phyloP scores from a whole-genome alignment of 495 filamentous ascomycete genomes.

The Hypoxylon subgilvum region DNA sequence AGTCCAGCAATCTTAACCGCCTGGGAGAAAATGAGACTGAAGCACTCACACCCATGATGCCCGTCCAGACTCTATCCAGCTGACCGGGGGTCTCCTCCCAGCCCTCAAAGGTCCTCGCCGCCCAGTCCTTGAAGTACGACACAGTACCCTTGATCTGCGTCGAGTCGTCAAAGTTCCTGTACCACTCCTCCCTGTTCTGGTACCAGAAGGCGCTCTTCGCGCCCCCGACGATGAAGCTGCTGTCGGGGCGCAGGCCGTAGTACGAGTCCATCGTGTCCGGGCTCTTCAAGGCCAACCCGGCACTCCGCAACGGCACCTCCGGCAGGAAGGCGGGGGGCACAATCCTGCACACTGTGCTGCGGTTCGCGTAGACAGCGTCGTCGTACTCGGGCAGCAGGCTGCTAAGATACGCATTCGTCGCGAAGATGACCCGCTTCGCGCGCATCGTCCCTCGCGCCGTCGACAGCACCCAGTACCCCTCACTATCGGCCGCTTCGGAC shows the following conservation, averaged over 20 bases:
- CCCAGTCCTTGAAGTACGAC: slow-evolving; percentile 56
- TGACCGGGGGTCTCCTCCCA: slow-evolving; percentile 57
- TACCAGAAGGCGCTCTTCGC: slow-evolving; percentile 46
- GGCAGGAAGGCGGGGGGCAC: neutral
- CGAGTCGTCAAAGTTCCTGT: slow-evolving; percentile 57
- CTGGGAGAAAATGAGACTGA: neutral
- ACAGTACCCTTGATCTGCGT: slow-evolving; percentile 48
- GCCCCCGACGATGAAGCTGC: slow-evolving; percentile 62
- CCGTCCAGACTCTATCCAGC: slow-evolving; percentile 59
- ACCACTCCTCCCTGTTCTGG: slow-evolving; percentile 49
- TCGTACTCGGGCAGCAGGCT: slow-evolving; percentile 58
- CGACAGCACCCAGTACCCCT: slow-evolving; percentile 50
- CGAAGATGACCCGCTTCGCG: slow-evolving; percentile 60
- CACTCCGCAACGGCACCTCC: slow-evolving; percentile 7
- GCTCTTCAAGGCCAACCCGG: slow-evolving; percentile 18
- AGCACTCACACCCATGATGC: slow-evolving; percentile 47
- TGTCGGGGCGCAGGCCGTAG: slow-evolving; percentile 56
- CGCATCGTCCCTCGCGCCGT: slow-evolving; percentile 56
- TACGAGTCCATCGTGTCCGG: slow-evolving; percentile 43
- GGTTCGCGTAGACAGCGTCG: slow-evolving; percentile 62
- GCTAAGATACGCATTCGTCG: slow-evolving; percentile 69
- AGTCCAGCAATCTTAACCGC: neutral
- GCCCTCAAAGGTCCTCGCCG: slow-evolving; percentile 54
- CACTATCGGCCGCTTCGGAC: slow-evolving; percentile 27
- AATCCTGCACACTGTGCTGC: slow-evolving; percentile 42